phyloP scores from a whole-genome alignment of 2,329 filamentous ascomycete genomes.

The Sporothrix protearum region DNA sequence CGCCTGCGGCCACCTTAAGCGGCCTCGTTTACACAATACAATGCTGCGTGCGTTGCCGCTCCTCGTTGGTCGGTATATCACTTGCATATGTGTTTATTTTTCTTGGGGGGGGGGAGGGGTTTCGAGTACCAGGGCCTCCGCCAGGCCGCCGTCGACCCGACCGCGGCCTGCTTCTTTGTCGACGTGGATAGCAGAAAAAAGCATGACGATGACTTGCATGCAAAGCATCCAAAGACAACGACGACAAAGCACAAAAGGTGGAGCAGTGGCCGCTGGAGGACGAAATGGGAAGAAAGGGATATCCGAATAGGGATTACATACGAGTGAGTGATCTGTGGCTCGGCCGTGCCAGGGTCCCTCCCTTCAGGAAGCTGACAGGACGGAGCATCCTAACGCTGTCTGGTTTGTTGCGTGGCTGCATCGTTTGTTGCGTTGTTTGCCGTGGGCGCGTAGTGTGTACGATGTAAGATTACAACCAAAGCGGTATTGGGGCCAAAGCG shows the following conservation, averaged over 20 bases:
- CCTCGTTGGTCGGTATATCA: neutral
- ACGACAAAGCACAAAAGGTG: neutral
- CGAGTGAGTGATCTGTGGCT: neutral
- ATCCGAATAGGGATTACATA: neutral
- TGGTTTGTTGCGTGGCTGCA: neutral
- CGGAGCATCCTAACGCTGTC: neutral
- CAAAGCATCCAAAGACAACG: neutral
- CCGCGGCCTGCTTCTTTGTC: neutral
- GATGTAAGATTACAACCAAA: too few species aligned
- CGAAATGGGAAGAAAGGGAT: neutral
- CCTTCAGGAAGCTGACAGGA: neutral
- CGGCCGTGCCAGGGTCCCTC: neutral
- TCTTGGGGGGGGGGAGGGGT: too few species aligned
- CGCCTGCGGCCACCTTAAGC: neutral
- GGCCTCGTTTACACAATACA: slow-evolving; percentile 8
- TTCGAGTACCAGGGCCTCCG: neutral
- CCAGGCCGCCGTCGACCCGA: neutral
- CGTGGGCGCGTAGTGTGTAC: too few species aligned
- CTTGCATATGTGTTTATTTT: neutral
- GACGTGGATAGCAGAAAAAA: neutral
- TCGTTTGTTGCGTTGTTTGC: neutral
- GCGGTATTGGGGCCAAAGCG: neutral
- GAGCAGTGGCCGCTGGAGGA: neutral
- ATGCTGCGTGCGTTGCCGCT: neutral
- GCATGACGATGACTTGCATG: slow-evolving; percentile 6